Evolutionary conservation across 169 alveolate species (phyloP).

Genomic region (Plasmodium falciparum): DNA sequence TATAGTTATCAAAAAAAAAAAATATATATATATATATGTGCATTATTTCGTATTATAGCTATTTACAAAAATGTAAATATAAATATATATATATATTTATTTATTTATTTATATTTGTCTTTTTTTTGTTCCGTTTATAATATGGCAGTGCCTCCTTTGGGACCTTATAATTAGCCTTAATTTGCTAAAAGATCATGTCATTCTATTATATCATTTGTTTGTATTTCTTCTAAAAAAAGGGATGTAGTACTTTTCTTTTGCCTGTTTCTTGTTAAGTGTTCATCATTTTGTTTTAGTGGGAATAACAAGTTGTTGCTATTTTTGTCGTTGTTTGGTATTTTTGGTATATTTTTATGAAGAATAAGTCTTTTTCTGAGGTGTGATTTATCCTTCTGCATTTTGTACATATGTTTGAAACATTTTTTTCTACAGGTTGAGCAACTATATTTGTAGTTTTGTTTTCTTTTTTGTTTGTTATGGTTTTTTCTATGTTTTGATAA

Average conservation of each 20-base stretch:
- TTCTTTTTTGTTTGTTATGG: constrained; percentile 4
- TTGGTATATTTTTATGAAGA: too few relatives aligned
- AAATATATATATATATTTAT: not conserved
- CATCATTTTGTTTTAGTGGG: too few relatives aligned
- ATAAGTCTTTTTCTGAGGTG: not conserved
- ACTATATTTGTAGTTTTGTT: constrained; percentile 17
- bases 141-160: not conserved
- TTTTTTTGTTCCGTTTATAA: not conserved
- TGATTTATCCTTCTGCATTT: not conserved
- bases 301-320: too few relatives aligned
- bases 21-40: too few relatives aligned
- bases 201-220: constrained; percentile 2
- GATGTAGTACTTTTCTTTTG: not conserved
- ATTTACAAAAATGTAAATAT: not conserved
- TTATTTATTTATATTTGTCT: too few relatives aligned
- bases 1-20: too few relatives aligned
- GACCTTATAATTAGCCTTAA: not conserved
- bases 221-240: not conserved
- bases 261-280: too few relatives aligned
- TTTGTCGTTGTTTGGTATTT: too few relatives aligned
- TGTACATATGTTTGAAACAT: not conserved
- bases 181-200: not conserved
- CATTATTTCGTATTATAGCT: too few relatives aligned
- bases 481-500: not conserved
- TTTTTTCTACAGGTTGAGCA: not conserved